These are phyloP conservation scores for Gillenia trifoliata DNA, from an alignment of 306 rosid species.

Conservation along the genomic window DNA sequence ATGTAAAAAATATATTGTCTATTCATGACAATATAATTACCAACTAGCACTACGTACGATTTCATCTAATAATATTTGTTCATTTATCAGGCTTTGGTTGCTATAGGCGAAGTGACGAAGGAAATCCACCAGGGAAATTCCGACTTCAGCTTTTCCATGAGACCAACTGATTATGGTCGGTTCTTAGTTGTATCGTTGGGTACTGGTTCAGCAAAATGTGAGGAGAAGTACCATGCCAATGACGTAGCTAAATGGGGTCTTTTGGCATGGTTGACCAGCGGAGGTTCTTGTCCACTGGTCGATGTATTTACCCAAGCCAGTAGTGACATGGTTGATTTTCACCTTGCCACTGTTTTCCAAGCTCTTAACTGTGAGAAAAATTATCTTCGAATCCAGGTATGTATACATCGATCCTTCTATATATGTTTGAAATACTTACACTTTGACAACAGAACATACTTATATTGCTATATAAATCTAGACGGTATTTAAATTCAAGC, in stretches of 20 bases:
- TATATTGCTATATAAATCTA: background rate
- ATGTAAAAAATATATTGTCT: background rate
- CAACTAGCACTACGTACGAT: background rate
- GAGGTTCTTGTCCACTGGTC: constrained; percentile 15
- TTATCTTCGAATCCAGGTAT: constrained; percentile 30
- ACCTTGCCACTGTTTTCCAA: constrained; percentile 24
- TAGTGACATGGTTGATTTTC: constrained; percentile 25
- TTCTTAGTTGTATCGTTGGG: constrained; percentile 34
- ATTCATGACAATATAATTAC: background rate
- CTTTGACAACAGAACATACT: background rate
- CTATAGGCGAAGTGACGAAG: constrained; percentile 28
- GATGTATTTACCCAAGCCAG: constrained; percentile 31
- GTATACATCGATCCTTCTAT: background rate
- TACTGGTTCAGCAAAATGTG: constrained; percentile 29
- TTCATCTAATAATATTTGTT: background rate
- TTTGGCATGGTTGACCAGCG: constrained; percentile 22
- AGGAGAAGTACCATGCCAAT: constrained; percentile 20
- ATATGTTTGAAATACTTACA: background rate
- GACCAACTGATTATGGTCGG: constrained; percentile 17
- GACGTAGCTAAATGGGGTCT: constrained; percentile 38
- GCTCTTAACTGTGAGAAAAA: constrained; percentile 18
- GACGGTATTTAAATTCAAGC: too few species aligned
- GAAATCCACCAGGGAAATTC: constrained; percentile 18
- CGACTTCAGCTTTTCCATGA: constrained; percentile 17
- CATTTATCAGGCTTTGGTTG: constrained; percentile 22